Percentiles rank a stretch among this genome's conserved stretches.
Evolutionary conservation across 371 early-diverging fungal genomes (phyloP).

Genomic region (Mortierella sp.): DNA sequence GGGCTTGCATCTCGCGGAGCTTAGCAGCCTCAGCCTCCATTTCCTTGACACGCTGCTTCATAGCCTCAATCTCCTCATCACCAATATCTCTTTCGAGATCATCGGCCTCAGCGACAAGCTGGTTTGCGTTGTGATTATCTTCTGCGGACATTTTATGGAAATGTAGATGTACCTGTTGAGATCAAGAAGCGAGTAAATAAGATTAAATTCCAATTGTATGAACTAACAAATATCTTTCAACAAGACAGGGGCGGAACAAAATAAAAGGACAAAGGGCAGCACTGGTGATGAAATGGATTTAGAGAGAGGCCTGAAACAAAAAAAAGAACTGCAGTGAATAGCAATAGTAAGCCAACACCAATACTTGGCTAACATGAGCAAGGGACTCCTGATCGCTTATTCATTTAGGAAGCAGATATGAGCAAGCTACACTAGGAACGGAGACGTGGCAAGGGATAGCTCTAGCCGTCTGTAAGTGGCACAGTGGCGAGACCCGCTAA

Average conservation of each 20-base stretch:
- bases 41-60: conserved; percentile 90
- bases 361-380: no score
- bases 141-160: conserved; percentile 36
- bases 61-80: conserved; percentile 74
- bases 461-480: not conserved
- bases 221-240: no score
- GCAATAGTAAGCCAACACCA: no score
- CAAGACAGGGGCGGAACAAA: no score
- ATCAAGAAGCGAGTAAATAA: not conserved
- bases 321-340: no score
- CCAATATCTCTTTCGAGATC: conserved; percentile 49
- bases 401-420: no score
- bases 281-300: not conserved
- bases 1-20: conserved; percentile 91
- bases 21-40: conserved; percentile 98
- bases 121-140: conserved; percentile 25
- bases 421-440: not conserved
- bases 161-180: not conserved
- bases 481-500: no score
- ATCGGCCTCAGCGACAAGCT: conserved; percentile 22
- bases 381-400: no score
- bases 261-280: not conserved
- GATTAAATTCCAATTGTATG: not conserved
- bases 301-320: not conserved
- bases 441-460: not conserved